phyloP scores from a whole-genome alignment of 179 eudicot species.

The Drosera spatulata region DNA sequence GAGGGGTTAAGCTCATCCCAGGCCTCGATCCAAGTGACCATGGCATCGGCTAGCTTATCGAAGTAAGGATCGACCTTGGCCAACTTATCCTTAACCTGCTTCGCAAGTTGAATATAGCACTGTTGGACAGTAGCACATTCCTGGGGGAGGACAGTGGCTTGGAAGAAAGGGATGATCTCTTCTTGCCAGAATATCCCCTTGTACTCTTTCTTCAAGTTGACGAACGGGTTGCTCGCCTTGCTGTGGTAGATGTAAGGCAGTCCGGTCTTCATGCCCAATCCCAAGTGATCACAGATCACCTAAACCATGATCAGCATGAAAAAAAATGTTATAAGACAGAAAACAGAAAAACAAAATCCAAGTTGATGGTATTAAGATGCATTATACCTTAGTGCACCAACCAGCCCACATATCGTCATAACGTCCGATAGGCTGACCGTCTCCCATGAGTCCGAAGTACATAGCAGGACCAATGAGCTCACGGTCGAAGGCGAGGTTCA shows the following conservation, averaged over 20 bases:
- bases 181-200: constrained; percentile 5
- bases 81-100: constrained; percentile 6
- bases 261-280: constrained; percentile 6
- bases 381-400: constrained; percentile 9
- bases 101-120: constrained; percentile 9
- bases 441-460: constrained; percentile 15
- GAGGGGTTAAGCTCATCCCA: constrained; percentile 14
- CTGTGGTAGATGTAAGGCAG: constrained; percentile 12
- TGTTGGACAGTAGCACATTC: constrained; percentile 10
- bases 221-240: constrained; percentile 10
- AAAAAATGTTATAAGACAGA: neutral
- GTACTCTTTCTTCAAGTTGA: neutral
- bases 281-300: constrained; percentile 13
- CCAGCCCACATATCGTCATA: constrained; percentile 13
- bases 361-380: neutral
- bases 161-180: constrained; percentile 12
- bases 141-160: constrained; percentile 4
- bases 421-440: neutral
- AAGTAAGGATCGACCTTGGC: no score
- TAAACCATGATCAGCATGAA: neutral
- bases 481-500: constrained; percentile 10
- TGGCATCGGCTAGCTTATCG: no score
- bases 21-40: no score
- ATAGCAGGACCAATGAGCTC: constrained; percentile 10
- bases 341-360: neutral